phyloP scores from a whole-genome alignment of 305 asterid genomes.

The Solanum chacoense region DNA sequence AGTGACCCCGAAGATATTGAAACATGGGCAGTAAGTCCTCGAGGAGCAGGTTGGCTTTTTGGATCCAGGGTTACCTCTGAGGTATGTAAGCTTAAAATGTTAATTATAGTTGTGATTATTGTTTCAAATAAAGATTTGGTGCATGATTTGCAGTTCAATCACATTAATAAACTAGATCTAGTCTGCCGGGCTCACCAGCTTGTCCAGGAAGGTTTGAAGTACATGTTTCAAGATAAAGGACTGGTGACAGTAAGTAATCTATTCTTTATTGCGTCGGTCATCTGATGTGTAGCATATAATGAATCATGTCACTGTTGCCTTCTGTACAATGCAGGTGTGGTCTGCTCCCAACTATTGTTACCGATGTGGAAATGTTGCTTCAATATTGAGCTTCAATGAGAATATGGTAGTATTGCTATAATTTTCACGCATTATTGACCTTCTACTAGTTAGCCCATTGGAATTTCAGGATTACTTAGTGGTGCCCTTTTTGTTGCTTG shows the following conservation, averaged over 20 bases:
- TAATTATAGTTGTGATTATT: background rate
- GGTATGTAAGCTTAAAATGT: constrained; percentile 27
- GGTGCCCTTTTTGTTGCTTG: background rate
- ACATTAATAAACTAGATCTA: constrained; percentile 84
- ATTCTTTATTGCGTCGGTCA: background rate
- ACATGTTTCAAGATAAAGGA: constrained; percentile 99
- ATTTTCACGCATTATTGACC: background rate
- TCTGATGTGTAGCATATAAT: background rate
- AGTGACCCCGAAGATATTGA: constrained; percentile 99
- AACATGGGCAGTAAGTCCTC: constrained; percentile 99
- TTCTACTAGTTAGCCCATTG: background rate
- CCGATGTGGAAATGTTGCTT: constrained; percentile 99
- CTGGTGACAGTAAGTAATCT: constrained; percentile 83
- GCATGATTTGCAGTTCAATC: constrained; percentile 67
- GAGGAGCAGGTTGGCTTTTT: constrained; percentile 99
- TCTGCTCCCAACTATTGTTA: constrained; percentile 98
- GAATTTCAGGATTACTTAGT: background rate
- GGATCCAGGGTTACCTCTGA: constrained; percentile 97
- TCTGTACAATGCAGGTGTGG: constrained; percentile 70
- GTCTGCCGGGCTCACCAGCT: constrained; percentile 99
- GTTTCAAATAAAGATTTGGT: constrained; percentile 5
- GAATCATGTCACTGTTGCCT: background rate
- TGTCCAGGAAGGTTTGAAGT: constrained; percentile 97
- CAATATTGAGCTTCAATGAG: constrained; percentile 93
- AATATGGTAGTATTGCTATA: constrained; percentile 52